Evolutionary conservation across 257 asterid species (phyloP).

Genomic region (Leonotis leonurus): DNA sequence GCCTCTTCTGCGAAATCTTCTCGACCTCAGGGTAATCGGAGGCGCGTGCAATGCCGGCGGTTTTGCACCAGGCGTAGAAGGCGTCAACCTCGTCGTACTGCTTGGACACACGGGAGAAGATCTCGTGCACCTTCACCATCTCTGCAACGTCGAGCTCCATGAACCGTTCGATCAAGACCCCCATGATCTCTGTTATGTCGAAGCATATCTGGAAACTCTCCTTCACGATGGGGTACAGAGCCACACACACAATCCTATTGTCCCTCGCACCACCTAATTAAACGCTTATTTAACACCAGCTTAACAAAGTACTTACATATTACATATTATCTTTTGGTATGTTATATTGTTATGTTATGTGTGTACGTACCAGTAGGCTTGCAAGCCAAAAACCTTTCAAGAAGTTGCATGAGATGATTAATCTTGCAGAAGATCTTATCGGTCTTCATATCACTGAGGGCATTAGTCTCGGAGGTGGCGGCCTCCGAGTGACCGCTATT

Average conservation of each 20-base stretch:
- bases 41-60: constrained; percentile 54
- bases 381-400: constrained; percentile 73
- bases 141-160: constrained; percentile 68
- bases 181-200: constrained; percentile 64
- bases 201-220: constrained; percentile 73
- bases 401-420: constrained; percentile 68
- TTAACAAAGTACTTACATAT: too few species aligned
- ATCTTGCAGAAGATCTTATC: constrained; percentile 51
- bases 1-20: constrained; percentile 59
- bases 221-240: constrained; percentile 60
- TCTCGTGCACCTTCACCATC: constrained; percentile 55
- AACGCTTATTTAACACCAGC: too few species aligned
- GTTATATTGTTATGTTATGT: too few species aligned
- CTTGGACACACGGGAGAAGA: constrained; percentile 65
- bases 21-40: constrained; percentile 85
- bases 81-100: constrained; percentile 77
- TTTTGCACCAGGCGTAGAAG: constrained; percentile 67
- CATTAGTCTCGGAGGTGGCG: constrained; percentile 17
- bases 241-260: constrained; percentile 63
- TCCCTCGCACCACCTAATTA: constrained; percentile 74
- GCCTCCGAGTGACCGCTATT: constrained; percentile 34
- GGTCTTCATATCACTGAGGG: constrained; percentile 58
- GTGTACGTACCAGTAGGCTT: constrained; percentile 61
- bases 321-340: too few species aligned
- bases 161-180: constrained; percentile 63